Conservation (phyloP, 768 basidiomycete genomes). For the Mycena vulgaris region DNA sequence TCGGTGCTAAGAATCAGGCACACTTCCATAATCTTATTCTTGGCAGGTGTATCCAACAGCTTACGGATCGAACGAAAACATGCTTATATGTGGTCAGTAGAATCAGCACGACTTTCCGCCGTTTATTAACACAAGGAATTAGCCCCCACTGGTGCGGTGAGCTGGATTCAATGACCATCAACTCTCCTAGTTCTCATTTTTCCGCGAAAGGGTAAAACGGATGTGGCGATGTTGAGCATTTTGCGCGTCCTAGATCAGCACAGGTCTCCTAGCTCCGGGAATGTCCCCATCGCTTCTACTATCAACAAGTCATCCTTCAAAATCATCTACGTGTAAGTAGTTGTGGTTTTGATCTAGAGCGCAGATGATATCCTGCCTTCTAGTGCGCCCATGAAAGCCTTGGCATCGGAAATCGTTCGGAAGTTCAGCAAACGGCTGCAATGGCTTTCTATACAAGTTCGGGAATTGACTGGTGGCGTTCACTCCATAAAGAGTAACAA, state of each 20-base stretch:
- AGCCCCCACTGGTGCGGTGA: slow-evolving; percentile 98
- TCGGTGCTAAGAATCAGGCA: slow-evolving; percentile 49
- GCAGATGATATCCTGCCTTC: neutral
- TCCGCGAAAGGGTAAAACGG: slow-evolving; percentile 91
- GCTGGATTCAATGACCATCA: slow-evolving; percentile 45
- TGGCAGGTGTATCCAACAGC: slow-evolving; percentile 79
- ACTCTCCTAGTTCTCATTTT: slow-evolving; percentile 12
- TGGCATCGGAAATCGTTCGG: slow-evolving; percentile 95
- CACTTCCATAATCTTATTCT: neutral
- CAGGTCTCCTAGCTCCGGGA: slow-evolving; percentile 46
- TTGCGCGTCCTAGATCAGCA: slow-evolving; percentile 90
- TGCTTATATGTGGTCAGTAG: slow-evolving; percentile 88
- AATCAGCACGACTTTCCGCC: slow-evolving; percentile 17
- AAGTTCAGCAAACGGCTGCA: slow-evolving; percentile 92
- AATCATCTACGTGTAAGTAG: slow-evolving; percentile 92
- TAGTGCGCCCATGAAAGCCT: slow-evolving; percentile 98
- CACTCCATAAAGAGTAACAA: neutral
- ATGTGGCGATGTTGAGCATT: slow-evolving; percentile 95
- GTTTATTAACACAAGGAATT: slow-evolving; percentile 17
- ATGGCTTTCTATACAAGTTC: slow-evolving; percentile 90
- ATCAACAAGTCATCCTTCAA: slow-evolving; percentile 88
- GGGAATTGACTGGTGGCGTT: slow-evolving; percentile 86
- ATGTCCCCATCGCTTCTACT: slow-evolving; percentile 57
- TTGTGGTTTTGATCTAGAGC: neutral
- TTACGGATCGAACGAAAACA: slow-evolving; percentile 95